Base-by-base conservation (phyloP, 2,329 filamentous ascomycete genomes). In the Epichloe coenophiala region DNA sequence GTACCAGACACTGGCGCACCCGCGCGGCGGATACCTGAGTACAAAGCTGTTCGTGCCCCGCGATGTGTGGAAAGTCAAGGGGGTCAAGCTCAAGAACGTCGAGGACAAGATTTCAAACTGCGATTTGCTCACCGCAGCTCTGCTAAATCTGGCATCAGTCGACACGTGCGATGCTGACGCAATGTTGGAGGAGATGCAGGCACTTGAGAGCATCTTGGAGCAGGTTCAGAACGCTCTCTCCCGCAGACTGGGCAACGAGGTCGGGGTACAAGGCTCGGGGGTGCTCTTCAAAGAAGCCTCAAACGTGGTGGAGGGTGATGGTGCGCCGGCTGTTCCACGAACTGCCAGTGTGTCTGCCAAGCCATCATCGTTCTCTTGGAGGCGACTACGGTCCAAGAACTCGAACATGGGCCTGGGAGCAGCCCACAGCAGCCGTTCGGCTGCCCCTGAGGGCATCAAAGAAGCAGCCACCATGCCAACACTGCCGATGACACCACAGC, bases 31-130 rank as follows among this genome's bases (percentile, higher is more conserved):
- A 15, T 98, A 96, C 63, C 63, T 98, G 19, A 95, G 90, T 49
- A 91, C 83, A 21, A 90, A 89, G 59, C 76, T 98, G 0, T 98
- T 98, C 62, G 78, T 98, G 5, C 90, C 93, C 5, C 80, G 87
- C 48, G 90, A 97, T 62, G 88, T 93, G 3, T 98, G 93, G 93
- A 80, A 83, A 51, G 90, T 96, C 7, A 91, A 91, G 62, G 89
- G 89, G 31, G 90, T 96, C 49, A 97, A 95, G 68, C 75, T 98
- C 23, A 93, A 89, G 68, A 84, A 83, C 36, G 63, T 97, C 1
- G 93, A 98, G 57, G 93, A 98, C 60, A 98, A 98, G 71, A 83
- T 96, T 49, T 79, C 87, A 12, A 88, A 89, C 55, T 96, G 90
- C 64, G 93, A 98, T 65, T 76, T 88, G 48, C 76, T 98, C 47